Base-by-base conservation (phyloP, 805 yeast genomes). In the Yarrowia sp. region DNA sequence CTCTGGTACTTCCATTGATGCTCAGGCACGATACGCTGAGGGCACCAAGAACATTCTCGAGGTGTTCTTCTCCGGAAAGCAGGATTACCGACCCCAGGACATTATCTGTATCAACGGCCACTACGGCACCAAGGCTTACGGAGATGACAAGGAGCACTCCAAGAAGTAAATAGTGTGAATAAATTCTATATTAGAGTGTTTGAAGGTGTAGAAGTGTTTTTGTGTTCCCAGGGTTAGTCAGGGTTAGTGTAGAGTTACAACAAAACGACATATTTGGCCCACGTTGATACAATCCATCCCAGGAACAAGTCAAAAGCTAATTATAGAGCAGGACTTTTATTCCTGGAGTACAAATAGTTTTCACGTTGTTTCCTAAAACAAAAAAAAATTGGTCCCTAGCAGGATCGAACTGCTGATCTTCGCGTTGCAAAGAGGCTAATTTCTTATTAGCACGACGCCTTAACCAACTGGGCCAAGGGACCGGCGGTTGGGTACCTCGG, bases 41-140 rank as follows among this genome's bases (percentile, higher is more conserved):
- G 96, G 96, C 60, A 87, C 87, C 46, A 84, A 86, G 80, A 80
- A 80, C 72, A 89, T 90, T 73, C 82, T 90, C 77, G 81, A 83
- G 68, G 82, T 86, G 36, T 89, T 85, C 80, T 85, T 90, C 78
- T 63, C 84, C 67, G 85, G 86, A 53, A 87, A 85, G 75, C 76
- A 76, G 64, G 91, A 89, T 74, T 90, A 89, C 80, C 83, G 88
- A 73, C 89, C 91, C 15, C 88, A 87, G 75, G 92, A 90, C 76
- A 77, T 90, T 69, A 89, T 89, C 75, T 87, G 88, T 70, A 83
- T 85, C 69, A 81, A 87, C 72, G 95, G 95, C 69, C 81, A 85
- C 69, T 90, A 89, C 73, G 89, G 87, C 68, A 89, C 94, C 69
- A 86, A 82, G 76, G 86, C 93, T 24, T 89, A 89, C 73, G 95